Evolutionary conservation across 1,284 basidiomycete species (phyloP), one percentile per base, ranked within the genome.

Genomic region (Wolfiporia cocos): DNA sequence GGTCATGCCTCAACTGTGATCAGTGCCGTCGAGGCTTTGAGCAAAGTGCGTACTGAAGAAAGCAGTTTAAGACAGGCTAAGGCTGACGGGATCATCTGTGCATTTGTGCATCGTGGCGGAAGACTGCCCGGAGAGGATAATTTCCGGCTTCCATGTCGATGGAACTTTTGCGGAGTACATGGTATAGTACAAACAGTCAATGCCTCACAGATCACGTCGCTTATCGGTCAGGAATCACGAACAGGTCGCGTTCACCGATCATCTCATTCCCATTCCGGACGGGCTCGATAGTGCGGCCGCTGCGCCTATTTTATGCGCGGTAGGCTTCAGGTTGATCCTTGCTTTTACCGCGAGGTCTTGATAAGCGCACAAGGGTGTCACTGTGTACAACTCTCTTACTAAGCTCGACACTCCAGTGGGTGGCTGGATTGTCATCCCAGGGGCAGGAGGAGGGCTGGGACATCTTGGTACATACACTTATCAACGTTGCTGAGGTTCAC

Each of bases 91-190:
- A 26, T 24, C 6, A n/a, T 34, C 22, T 38, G 33, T 37, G 17
- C 26, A 23, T 32, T 21, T 14, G 14, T 17, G 6, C 4, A 18
- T 19, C 18, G 32, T 48, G n/a, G n/a, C n/a, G n/a, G n/a, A n/a
- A 79, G 79, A 74, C 53, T 92, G 89, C 58, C 48, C 56, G 11
- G 54, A 78, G n/a, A 77, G 70, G 19, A 68, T 78, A 54, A 60
- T 78, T 42, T 81, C 78, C 40, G 87, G 88, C 1, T 86, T 78
- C 66, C 80, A 72, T 33, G 73, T 82, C 36, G 81, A 91, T 52
- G 91, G 91, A 39, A 86, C 86, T 1, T 93, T 92, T 70, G 74
- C 79, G 35, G 75, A 92, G 70, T 89, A 86, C 53, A 73, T 77
- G 39, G 81, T 55, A 49, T 22, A 42, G 22, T 5, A 6, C 17